Base-by-base conservation (phyloP, 2,329 filamentous ascomycete species). In the Keithomyces neogunnii region DNA sequence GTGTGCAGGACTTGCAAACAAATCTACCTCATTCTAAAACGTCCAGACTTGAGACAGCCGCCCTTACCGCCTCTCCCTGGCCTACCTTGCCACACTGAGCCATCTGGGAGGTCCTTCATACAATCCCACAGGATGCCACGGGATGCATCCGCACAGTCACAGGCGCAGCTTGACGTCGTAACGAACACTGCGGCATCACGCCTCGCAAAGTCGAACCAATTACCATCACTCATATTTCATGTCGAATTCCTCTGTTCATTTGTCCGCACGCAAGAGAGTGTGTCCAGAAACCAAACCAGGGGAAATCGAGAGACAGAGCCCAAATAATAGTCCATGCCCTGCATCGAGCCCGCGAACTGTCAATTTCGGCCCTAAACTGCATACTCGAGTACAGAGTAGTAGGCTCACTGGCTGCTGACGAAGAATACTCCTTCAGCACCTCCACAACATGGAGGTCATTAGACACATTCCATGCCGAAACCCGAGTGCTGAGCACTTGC, bases 1-100 rank as follows among this genome's bases (percentile, higher is more conserved):
- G 19, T 19, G 19, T 50, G 45, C 59, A 60, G 55, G 57, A 57
- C 56, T 57, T 57, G 51, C 50, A 48, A 51, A 48, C 53, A 54
- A 47, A 47, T 53, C 43, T 36, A 50, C 26, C 29, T 38, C 30
- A 28, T 19, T 39, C 31, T 30, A 39, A 26, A 50, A 43, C n/a
- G 44, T 28, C 31, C 31, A 19, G 42, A 36, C 26, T 39, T 44
- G 38, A 43, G 39, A 53, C 38, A 40, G 33, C 42, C n/a, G 19
- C 29, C 36, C 19, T 45, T 39, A 28, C 40, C 19, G 32, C 45
- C 49, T 33, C 50, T 33, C 50, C 47, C 40, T 45, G 30, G 11
- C 33, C 26, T 33, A 11, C 30, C 40, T 45, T 45, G 50, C 35
- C 40, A 44, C 30, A 13, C 7, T 13, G 5, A 3, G 40, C 40